Evolutionary conservation across 495 filamentous ascomycete genomes (phyloP), one percentile per base, ranked within the genome.

Genomic region (Opeltia flavorubescens): DNA sequence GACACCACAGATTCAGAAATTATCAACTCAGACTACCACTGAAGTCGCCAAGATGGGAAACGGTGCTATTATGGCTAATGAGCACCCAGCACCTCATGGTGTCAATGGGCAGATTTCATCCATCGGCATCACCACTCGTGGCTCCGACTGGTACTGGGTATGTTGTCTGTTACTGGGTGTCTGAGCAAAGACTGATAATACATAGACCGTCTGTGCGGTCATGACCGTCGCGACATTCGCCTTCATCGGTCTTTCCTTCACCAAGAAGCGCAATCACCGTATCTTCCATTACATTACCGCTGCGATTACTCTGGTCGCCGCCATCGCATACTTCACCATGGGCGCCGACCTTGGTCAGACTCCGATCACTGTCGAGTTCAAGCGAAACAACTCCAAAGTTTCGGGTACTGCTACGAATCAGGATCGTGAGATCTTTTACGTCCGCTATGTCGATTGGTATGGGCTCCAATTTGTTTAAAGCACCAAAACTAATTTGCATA

Each of bases 251-350:
- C 58, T 73, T n/a, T 63, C 59, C 2, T 69, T 74, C 49, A 63
- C 54, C 2, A 73, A 70, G 40, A 69, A 66, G 11, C 71, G 72
- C 31, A 57, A 57, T 23, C 65, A 78, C 17, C 72, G 83, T 13
- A 55, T 83, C 49, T 84, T 84, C 63, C 79, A 85, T 62, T 83
- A 84, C 60, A 74, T 84, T 55, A 74, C 74, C 3, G 73, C 75
- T 23, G 61, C 64, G 9, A 69, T 77, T 50, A 72, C 78, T 13
- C 60, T 79, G 39, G 72, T 83, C 15, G 75, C 77, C 5, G 63
- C 74, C 20, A 74, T 83, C 49, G 70, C 80, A 26, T 84, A 85
- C 56, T 86, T 77, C 59, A 69, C 73, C 52, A 80, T 83, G 71
- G 80, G 69, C 33, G 76, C 78, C 5, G 76, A 83, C 55, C 63